A percentile compares a stretch with the other conserved stretches of the same genome.
phyloP scores from a whole-genome alignment of 176 grass and related monocot genomes.

The Urochloa ruziziensis region DNA sequence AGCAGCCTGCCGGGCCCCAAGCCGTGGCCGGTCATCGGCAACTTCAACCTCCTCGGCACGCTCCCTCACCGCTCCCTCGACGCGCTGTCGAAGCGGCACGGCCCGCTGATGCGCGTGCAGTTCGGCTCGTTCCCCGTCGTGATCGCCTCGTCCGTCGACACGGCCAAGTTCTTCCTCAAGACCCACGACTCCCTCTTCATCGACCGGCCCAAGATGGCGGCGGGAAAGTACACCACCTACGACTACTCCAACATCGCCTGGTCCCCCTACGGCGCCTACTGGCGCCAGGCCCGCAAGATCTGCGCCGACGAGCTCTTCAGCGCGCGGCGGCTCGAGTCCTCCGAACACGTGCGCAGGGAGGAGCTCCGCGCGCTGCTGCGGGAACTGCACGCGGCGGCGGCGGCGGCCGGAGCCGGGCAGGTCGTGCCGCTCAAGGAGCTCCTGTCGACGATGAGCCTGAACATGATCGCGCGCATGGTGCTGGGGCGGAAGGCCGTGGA shows the following conservation, averaged over 20 bases:
- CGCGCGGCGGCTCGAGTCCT: slow-evolving; percentile 40
- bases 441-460: slow-evolving; percentile 39
- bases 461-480: slow-evolving; percentile 61
- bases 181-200: slow-evolving; percentile 45
- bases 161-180: slow-evolving; percentile 51
- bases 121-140: slow-evolving; percentile 45
- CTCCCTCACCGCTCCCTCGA: slow-evolving; percentile 52
- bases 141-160: slow-evolving; percentile 40
- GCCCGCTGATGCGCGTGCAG: slow-evolving; percentile 37
- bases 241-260: slow-evolving; percentile 46
- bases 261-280: slow-evolving; percentile 45
- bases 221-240: slow-evolving; percentile 45
- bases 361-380: slow-evolving; percentile 39
- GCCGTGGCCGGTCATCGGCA: slow-evolving; percentile 53
- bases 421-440: slow-evolving; percentile 42
- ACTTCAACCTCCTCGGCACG: slow-evolving; percentile 39
- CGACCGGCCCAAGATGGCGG: slow-evolving; percentile 33
- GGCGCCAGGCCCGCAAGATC: slow-evolving; percentile 48
- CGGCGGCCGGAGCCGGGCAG: too few species aligned
- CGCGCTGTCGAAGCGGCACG: slow-evolving; percentile 40
- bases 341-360: slow-evolving; percentile 35
- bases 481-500: slow-evolving; percentile 55
- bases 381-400: neutral
- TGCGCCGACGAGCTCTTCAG: slow-evolving; percentile 55
- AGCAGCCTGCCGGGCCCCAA: slow-evolving; percentile 47